Evolutionary conservation across 2,329 filamentous ascomycete genomes (phyloP), one percentile per base, ranked within the genome.

Genomic region (Ceratocystis smalleyi): DNA sequence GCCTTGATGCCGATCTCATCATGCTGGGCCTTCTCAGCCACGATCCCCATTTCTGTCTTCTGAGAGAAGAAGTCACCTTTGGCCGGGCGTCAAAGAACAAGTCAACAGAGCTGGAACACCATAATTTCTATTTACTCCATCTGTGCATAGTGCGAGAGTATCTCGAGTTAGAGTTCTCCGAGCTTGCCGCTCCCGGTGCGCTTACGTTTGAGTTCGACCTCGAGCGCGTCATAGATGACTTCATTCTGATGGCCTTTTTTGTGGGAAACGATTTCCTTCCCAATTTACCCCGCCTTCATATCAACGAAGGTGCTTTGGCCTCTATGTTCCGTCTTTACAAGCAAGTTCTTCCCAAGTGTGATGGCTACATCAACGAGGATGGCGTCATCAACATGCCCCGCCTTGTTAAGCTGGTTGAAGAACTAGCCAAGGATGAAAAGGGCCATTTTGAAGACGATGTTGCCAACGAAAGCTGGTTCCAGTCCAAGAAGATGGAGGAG

Each of bases 171-270:
- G 94, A 99, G 73, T 99, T 99, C 72, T 91, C 96, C 74, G 91
- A 96, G 68, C 77, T 99, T 69, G 85, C 94, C 74, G 77, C 86
- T 71, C 82, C 87, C 24, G 87, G 85, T 19, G 77, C 79, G 69
- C 78, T 96, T 69, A 79, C 78, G 49, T 91, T 96, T 70, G 78
- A 83, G 60, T 99, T 95, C 72, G 88, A 99, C 72, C 87, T 99
- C 81, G 94, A 99, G 78, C 84, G 88, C 68, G 85, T 99, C 71
- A 97, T 99, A 76, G 94, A 99, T 73, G 94, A 99, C 78, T 99
- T 99, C 75, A 97, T 99, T 73, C 83, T 99, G 67, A 96, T 99
- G 91, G 92, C 91, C 59, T 99, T 99, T 78, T 99, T 99, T 74
- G 90, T 99, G 71, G 94, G 94, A 73, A 99, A 99, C 75, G 94